Base-by-base conservation (phyloP, 208 protist species). In the Kentomonas sorsogonicus region DNA sequence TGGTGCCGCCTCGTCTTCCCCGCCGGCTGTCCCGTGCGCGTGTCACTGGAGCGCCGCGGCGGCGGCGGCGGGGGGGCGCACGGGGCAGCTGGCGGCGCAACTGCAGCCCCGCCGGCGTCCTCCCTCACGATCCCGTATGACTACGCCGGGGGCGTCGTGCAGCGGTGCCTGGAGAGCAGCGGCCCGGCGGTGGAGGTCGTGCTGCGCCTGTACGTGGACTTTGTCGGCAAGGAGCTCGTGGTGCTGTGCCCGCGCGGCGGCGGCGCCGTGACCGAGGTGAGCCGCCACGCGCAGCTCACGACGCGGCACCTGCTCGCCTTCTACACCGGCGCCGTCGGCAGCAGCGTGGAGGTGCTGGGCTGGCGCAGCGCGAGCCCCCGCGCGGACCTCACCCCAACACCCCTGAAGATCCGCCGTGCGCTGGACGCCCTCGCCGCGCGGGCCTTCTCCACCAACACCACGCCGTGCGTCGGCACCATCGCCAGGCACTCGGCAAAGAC, bases 381-480 rank as follows among this genome's bases (percentile, higher is more conserved):
- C 2, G 13, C 27, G 41, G 50, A 55, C 18, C 27, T 48, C 16
- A 31, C 31, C 16, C 22, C 66, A 30, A 47, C 60, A 23, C 51
- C 43, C 25, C 34, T 50, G n/a, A 23, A 34, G 4, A 52, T 60
- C 16, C 43, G 43, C 3, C 20, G 33, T 3, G 40, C 26, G 40
- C 4, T 45, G 40, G 40, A 45, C 18, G 11, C 40, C 5, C 40
- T 45, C 18, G 40, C 18, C 15, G 40, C 6, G 2, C 20, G 25
- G 6, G n/a, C 46, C 6, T 52, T 83, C 25, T 78, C 71, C 16
- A 53, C 63, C n/a, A 75, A 78, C 48, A 30, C 71, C 47, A 46
- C 67, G 11, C 66, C 69, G 9, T 66, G 61, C 4, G 61, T 71
- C 20, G 76, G 71, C 22, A 52, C 6, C 7, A 29, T 52, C 16